phyloP scores from a whole-genome alignment of 495 filamentous ascomycete genomes.

The Daldinia grandis region DNA sequence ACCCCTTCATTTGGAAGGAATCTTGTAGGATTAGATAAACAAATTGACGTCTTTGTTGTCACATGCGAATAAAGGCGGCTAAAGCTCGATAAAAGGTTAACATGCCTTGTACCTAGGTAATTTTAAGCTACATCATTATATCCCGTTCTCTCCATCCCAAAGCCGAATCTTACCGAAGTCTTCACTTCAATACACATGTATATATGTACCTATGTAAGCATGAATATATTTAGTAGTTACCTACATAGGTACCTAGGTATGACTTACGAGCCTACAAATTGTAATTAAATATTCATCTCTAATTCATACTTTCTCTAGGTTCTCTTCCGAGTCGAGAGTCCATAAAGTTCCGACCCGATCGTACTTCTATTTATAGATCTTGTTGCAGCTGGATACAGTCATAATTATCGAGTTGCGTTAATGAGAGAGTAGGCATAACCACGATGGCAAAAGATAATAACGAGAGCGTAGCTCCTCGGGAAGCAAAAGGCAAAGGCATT shows the following conservation, averaged over 20 bases:
- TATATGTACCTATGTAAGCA: background rate
- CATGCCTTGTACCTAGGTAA: conserved; percentile 6
- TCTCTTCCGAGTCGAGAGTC: background rate
- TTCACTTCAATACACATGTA: background rate
- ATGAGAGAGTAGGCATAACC: background rate
- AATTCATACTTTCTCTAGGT: background rate
- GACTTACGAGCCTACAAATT: background rate
- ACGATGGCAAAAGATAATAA: conserved; percentile 19
- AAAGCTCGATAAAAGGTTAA: background rate
- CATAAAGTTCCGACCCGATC: background rate
- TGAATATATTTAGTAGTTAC: background rate
- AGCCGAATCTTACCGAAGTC: background rate
- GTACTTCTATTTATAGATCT: background rate
- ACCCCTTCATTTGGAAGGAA: background rate
- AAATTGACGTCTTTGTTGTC: conserved; percentile 20
- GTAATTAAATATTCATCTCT: background rate
- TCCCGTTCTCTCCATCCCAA: background rate
- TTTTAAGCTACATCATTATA: background rate
- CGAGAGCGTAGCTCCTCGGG: conserved; percentile 1
- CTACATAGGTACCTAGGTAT: background rate
- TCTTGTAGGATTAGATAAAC: conserved; percentile 1
- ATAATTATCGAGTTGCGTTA: background rate
- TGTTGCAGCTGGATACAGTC: background rate
- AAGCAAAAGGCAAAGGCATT: conserved; percentile 30
- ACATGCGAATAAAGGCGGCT: conserved; percentile 18